Evolutionary conservation across 495 filamentous ascomycete genomes (phyloP), one percentile per base, ranked within the genome.

Genomic region (Choiromyces venosus): DNA sequence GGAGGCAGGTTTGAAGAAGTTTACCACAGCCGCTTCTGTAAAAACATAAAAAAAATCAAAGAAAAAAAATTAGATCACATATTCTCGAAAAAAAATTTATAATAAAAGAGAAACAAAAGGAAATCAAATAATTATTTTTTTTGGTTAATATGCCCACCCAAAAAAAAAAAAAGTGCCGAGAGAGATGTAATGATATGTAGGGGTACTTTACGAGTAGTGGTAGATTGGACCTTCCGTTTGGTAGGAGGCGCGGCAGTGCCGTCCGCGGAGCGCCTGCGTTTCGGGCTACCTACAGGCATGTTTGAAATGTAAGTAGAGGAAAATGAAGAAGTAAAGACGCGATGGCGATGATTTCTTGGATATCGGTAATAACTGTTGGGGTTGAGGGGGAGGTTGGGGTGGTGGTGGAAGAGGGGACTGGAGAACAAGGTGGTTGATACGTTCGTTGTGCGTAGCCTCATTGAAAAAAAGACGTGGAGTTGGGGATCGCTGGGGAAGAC

Each of bases 1-100:
- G 7, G 93, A 97, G 0, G 86, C 80, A 1, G 95, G 93, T 0
- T 89, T 97, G 84, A 99, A 97, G 83, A 99, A 99, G 44, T 86
- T 92, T 18, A 90, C 86, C 14, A 96, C 89, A 0, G 89, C 85
- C 38, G 77, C 82, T 85, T 93, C 85, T 92, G 84, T 86, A 67
- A 69, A 67, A 37, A 71, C 38, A 4, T 39, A 68, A n/a, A 72
- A 69, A 74, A 46, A 69, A 29, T 14, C 36, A 38, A 65, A 12
- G 35, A 71, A 61, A 61, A 86, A 83, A n/a, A 37, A 68, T 38
- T 70, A 38, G 37, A 69, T 42, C n/a, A 33, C 2, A 46, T n/a
- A 16, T 25, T 61, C 25, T 12, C 25, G 1, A 4, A 46, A 37
- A 18, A 44, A 16, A 66, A 29, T 36, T 36, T 37, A 66, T 25